Base-by-base conservation (phyloP, 352 stramenopile species). In the Paralagenidium karlingii region DNA sequence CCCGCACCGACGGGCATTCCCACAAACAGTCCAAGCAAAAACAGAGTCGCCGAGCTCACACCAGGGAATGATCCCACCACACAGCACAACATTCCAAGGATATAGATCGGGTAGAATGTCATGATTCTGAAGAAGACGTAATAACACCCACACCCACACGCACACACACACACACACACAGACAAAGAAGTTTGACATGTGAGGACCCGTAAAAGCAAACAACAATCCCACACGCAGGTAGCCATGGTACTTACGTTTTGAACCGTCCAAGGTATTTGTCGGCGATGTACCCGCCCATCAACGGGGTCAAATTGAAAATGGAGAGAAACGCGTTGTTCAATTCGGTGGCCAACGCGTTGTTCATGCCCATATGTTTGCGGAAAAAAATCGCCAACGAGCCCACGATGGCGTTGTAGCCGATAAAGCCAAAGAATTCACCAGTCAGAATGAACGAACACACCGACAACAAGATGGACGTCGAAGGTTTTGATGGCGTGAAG, bases 391-490 rank as follows among this genome's bases (percentile, higher is more conserved):
- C 68, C 38, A 92, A 50, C 34, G 78, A 89, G 6, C 75, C 78
- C 8, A 75, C 84, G 19, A 92, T 63, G 4, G 69, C 78, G 33
- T 85, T 84, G 44, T 86, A 87, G 76, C 42, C 86, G 70, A 29
- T 75, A 92, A 53, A 92, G 82, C 67, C 77, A n/a, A n/a, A n/a
- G n/a, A n/a, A n/a, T n/a, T n/a, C 78, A 2, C 75, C 84, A 38
- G 84, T 71, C 41, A 92, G 78, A 43, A 92, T 92, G 55, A 83
- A 92, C 1, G 78, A 87, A 60, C 78, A 92, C 38, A 91, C 70
- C 52, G 54, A 83, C 30, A 88, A 39, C 48, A 91, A 84, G 47
- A 89, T 82, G 20, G 78, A 91, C 44, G 66, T 65, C 39, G n/a
- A n/a, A n/a, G n/a, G n/a, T n/a, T n/a, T n/a, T n/a, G n/a, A n/a